Conservation (phyloP, 2,329 filamentous ascomycete species). For the Colletotrichum plurivorum region DNA sequence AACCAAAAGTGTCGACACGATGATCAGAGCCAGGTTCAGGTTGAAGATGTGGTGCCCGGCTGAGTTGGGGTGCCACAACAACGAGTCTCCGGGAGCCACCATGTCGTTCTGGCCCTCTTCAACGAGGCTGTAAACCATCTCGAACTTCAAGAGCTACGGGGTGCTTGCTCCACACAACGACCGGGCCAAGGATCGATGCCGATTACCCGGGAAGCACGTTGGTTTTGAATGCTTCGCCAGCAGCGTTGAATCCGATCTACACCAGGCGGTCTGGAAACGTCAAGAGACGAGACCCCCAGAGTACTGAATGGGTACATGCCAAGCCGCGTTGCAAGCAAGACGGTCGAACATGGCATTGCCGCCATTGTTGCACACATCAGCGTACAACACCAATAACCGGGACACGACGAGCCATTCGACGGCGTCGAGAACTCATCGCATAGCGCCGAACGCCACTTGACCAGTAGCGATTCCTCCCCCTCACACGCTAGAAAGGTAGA, state of each 20-base stretch:
- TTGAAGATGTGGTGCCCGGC: constrained; percentile 34
- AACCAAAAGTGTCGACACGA: constrained; percentile 30
- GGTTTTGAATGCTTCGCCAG: constrained; percentile 8
- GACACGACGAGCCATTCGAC: too few species aligned
- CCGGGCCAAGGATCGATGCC: not conserved
- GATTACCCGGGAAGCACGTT: constrained; percentile 8
- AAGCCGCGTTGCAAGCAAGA: constrained; percentile 8
- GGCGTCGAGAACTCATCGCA: not conserved
- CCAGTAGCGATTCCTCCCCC: not conserved
- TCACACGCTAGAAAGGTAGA: not conserved
- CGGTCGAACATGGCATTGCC: not conserved
- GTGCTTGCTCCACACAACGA: not conserved
- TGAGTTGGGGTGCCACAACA: constrained; percentile 25
- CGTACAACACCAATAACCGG: too few species aligned
- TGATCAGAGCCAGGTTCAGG: constrained; percentile 33
- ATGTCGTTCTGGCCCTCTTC: constrained; percentile 12
- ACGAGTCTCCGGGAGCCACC: not conserved
- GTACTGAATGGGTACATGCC: not conserved
- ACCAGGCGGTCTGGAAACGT: constrained; percentile 19
- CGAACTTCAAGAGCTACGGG: constrained; percentile 3
- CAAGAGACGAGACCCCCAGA: not conserved
- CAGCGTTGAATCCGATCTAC: not conserved
- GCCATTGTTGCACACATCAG: too few species aligned
- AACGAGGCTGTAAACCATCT: constrained; percentile 5
- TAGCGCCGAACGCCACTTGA: not conserved